Base-by-base conservation (phyloP, 768 basidiomycete genomes). In the Leccinum sublutescens region DNA sequence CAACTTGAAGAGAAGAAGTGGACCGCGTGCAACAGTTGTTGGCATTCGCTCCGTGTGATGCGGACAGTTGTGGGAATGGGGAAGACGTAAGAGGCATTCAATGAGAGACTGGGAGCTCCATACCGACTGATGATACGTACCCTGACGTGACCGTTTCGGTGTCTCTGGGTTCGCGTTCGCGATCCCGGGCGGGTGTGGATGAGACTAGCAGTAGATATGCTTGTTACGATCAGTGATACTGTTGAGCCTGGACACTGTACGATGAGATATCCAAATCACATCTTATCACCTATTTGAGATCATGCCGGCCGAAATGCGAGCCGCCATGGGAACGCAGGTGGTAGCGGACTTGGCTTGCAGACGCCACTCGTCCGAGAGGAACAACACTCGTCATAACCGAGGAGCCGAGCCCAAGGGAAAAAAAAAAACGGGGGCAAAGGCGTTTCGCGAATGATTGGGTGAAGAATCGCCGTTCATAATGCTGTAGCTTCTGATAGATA, bases 41-140 rank as follows among this genome's bases (percentile, higher is more conserved):
- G 56, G 45, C 40, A 54, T 33, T 17, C 27, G 57, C 7, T 34
- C 53, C 66, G 59, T 67, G 49, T 62, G 64, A 52, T 60, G 25
- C 11, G 9, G 33, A 19, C 58, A 56, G 12, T 49, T 57, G 56
- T 67, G 67, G 19, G 54, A 56, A 45, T n/a, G n/a, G 34, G 36
- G 14, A 38, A 25, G 43, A 64, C 63, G 23, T 51, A 64, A 64
- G 12, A 15, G 36, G 63, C 15, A 52, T 27, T 6, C 3, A 23
- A 47, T 61, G 36, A 36, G 36, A 43, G 43, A 40, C 17, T 17
- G 38, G 5, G 5, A 19, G 43, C 38, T 45, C 31, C 47, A 52
- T 34, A 27, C 23, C 48, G 3, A 5, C 0, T 19, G 43, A 43
- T 43, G 43, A 43, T 43, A 19, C 43, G 10, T 43, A 49, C 50